Evolutionary conservation across 257 asterid genomes (phyloP).

Genomic region (Nicotiana obtusifolia): DNA sequence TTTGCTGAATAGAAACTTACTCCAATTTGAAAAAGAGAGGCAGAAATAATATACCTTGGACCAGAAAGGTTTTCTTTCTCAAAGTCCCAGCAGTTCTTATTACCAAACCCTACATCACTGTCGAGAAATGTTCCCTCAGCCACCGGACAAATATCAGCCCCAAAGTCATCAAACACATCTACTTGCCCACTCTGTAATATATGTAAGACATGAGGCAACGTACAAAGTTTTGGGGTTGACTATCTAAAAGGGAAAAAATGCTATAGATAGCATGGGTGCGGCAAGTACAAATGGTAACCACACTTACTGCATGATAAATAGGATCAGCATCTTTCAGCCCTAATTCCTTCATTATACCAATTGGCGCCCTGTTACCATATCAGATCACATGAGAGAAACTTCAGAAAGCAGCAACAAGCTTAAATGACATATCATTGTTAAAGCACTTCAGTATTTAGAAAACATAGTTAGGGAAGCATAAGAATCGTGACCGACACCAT

Average conservation of each 20-base stretch:
- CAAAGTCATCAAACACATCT: slow-evolving; percentile 36
- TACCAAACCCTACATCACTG: slow-evolving; percentile 29
- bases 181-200: slow-evolving; percentile 35
- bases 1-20: background rate
- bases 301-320: slow-evolving; percentile 40
- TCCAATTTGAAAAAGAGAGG: background rate
- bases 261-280: background rate
- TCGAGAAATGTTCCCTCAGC: slow-evolving; percentile 31
- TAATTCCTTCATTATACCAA: slow-evolving; percentile 10
- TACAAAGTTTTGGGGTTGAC: background rate
- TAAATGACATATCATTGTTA: background rate
- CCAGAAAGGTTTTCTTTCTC: slow-evolving; percentile 28
- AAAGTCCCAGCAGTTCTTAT: slow-evolving; percentile 21
- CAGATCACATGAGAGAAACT: slow-evolving; percentile 2
- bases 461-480: background rate
- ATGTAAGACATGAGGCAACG: slow-evolving; percentile 4
- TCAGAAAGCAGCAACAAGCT: background rate
- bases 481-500: background rate
- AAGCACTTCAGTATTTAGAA: background rate
- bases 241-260: background rate
- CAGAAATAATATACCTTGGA: slow-evolving; percentile 38
- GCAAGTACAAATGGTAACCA: slow-evolving; percentile 3
- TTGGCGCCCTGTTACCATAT: slow-evolving; percentile 13
- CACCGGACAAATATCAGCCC: slow-evolving; percentile 31
- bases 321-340: slow-evolving; percentile 10